Conservation (phyloP, 176 grass and related monocot species). For the Ananas comosus region DNA sequence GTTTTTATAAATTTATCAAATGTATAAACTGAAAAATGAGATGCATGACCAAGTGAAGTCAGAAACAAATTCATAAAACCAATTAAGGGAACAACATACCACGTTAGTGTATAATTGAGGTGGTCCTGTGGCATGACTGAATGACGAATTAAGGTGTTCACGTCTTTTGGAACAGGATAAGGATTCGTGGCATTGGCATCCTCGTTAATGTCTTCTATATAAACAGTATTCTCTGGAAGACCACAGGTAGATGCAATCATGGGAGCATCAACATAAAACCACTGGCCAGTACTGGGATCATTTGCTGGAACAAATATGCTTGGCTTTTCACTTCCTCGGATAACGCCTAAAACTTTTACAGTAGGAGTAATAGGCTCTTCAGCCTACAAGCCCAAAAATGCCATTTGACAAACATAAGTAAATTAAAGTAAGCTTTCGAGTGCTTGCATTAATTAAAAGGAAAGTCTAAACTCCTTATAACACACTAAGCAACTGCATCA, state of each 20-base stretch:
- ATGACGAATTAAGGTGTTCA: conserved; percentile 64
- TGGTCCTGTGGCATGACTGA: conserved; percentile 91
- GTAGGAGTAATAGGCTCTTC: conserved; percentile 28
- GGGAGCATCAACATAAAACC: conserved; percentile 89
- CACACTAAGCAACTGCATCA: not conserved
- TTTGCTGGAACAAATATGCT: conserved; percentile 93
- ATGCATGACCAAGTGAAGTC: conserved; percentile 5
- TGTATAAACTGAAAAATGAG: not conserved
- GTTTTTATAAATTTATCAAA: not conserved
- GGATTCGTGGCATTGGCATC: conserved; percentile 54
- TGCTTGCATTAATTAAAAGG: no score
- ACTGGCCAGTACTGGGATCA: conserved; percentile 68
- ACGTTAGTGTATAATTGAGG: conserved; percentile 79
- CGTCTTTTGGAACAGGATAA: conserved; percentile 96
- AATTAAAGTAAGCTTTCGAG: conserved; percentile 1
- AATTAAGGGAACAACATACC: conserved; percentile 28
- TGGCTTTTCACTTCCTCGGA: conserved; percentile 90
- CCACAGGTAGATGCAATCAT: conserved; percentile 66
- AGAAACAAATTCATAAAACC: not conserved
- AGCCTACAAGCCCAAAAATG: conserved; percentile 41
- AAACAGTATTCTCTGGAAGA: conserved; percentile 61
- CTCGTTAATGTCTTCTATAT: conserved; percentile 80
- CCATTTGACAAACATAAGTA: conserved; percentile 2
- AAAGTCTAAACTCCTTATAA: no score
- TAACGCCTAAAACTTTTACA: conserved; percentile 64